phyloP scores from a whole-genome alignment of 148 eudicot species.

The Vaccinium corymbosum region DNA sequence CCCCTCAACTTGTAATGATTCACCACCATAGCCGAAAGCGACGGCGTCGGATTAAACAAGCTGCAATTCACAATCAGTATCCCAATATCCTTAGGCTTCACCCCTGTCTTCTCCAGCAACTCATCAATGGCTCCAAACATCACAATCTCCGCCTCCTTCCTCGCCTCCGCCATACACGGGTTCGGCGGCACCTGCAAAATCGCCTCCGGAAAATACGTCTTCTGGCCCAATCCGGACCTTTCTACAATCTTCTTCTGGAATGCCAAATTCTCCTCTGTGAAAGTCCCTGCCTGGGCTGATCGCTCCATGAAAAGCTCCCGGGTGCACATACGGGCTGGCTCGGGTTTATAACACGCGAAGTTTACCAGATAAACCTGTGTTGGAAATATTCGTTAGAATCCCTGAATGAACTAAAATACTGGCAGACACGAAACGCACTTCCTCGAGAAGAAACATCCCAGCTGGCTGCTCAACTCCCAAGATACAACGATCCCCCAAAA shows the following conservation, averaged over 20 bases:
- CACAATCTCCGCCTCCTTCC: conserved; percentile 38
- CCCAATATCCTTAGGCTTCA: conserved; percentile 40
- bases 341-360: conserved; percentile 45
- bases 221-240: conserved; percentile 36
- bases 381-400: background rate
- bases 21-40: conserved; percentile 37
- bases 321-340: conserved; percentile 24
- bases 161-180: conserved; percentile 26
- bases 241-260: conserved; percentile 37
- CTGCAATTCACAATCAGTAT: conserved; percentile 36
- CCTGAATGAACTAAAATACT: background rate
- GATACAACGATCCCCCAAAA: no score
- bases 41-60: conserved; percentile 36
- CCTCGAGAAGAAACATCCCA: no score
- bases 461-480: no score
- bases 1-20: conserved; percentile 38
- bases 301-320: conserved; percentile 31
- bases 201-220: conserved; percentile 29
- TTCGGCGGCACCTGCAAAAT: conserved; percentile 18
- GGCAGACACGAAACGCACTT: no score
- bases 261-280: conserved; percentile 27
- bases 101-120: conserved; percentile 34
- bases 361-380: conserved; percentile 32
- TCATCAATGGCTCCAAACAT: conserved; percentile 39
- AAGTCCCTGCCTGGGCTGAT: background rate